Base-by-base conservation (phyloP, 345 rosid species). In the Leavenworthia alabamica region DNA sequence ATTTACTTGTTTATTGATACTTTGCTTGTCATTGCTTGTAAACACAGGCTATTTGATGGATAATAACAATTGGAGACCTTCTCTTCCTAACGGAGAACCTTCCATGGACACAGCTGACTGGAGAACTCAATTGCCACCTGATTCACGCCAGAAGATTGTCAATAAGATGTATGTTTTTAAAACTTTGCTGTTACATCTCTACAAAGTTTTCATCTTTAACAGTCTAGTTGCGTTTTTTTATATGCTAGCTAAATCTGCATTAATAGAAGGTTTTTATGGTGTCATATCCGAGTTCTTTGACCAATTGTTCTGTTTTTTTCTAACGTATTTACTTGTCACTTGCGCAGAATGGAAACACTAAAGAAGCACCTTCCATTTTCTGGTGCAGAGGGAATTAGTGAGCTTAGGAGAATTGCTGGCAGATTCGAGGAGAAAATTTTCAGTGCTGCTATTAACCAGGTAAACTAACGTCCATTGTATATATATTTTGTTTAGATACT, bases 401-500 rank as follows among this genome's bases (percentile, higher is more conserved):
- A 84, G 68, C 86, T 86, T 32, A 80, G 71, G 72, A 85, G 86
- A 66, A 81, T 87, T 61, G 96, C 92, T 40, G 78, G 62, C 44
- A 74, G 88, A 66, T 89, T 87, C 26, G 99, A 93, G 85, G 92
- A 89, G 62, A 89, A 80, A 77, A 84, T 70, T 44, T 89, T 75
- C 64, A 75, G 74, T 5, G 81, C 80, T 50, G 96, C 97, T 50
- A 39, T 55, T 33, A 79, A 75, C 74, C 94, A 68, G 97, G 97
- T 89, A 70, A 35, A 35, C 17, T 58, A 47, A 59, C 14, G 7
- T 11, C 36, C 15, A 2, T 14, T 58, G 32, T 13, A 3, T 24
- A 14, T 32, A 26, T 39, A 19, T 46, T 8, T 36, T 14, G 36
- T 48, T 42, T 37, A 9, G 8, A 27, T 45, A 37, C n/a, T 27